Percentiles rank a stretch among this genome's conserved stretches.
Conservation (phyloP, 2,329 filamentous ascomycete species). For the Diaporthe destruens region DNA sequence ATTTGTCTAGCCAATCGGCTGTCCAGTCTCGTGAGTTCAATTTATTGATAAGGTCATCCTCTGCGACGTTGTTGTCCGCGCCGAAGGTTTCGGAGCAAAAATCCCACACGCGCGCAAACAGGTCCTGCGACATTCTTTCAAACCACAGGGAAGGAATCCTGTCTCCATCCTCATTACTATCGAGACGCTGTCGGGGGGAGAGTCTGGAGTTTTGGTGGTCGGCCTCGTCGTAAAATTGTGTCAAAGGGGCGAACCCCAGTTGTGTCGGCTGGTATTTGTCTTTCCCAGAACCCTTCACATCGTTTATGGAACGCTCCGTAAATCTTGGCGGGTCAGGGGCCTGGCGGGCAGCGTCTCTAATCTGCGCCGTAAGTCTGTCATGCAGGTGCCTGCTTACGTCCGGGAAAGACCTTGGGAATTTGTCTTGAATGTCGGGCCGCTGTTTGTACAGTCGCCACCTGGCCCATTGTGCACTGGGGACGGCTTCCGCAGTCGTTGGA, state of each 20-base stretch:
- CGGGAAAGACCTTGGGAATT: conserved; percentile 27
- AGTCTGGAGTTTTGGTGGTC: conserved; percentile 3
- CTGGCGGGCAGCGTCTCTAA: background rate
- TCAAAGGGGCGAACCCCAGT: conserved; percentile 30
- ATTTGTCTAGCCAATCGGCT: conserved; percentile 24
- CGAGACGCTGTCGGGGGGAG: conserved; percentile 18
- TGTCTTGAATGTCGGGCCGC: conserved; percentile 29
- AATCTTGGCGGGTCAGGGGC: conserved; percentile 5
- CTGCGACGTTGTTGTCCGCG: background rate
- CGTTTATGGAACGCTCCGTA: conserved; percentile 14
- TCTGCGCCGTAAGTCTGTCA: background rate
- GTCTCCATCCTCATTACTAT: conserved; percentile 22
- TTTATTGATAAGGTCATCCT: background rate
- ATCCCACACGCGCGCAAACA: conserved; percentile 39
- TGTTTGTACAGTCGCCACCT: conserved; percentile 38
- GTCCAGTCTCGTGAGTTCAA: conserved; percentile 30
- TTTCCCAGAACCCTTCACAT: background rate
- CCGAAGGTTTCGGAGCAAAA: conserved; percentile 38
- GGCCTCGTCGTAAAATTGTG: conserved; percentile 4
- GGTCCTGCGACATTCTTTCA: conserved; percentile 35
- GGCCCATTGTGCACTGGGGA: conserved; percentile 34
- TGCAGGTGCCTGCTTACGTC: conserved; percentile 27
- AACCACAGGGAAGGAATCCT: conserved; percentile 39
- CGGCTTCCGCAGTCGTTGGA: conserved; percentile 11
- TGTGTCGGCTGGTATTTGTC: conserved; percentile 6